Evolutionary conservation across 768 basidiomycete species (phyloP).

Genomic region (Lactifluus echinatus): DNA sequence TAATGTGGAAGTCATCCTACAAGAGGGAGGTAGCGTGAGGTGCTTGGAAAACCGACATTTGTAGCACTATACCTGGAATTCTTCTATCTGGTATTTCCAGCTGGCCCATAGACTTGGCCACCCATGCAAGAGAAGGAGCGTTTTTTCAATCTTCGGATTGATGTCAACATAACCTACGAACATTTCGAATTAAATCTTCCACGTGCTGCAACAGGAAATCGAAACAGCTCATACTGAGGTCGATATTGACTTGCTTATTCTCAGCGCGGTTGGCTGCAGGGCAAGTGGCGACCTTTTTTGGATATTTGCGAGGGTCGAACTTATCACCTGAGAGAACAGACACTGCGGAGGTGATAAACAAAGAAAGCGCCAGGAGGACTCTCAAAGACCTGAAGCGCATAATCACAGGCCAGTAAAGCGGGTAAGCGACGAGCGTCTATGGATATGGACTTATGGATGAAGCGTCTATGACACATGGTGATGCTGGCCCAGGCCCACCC

Average conservation of each 20-base stretch:
- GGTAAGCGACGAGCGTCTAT: too few species aligned
- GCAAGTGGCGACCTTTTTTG: conserved; percentile 15
- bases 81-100: conserved; percentile 64
- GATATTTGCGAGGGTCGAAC: conserved; percentile 14
- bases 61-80: conserved; percentile 63
- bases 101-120: conserved; percentile 74
- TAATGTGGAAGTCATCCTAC: conserved; percentile 51
- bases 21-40: not conserved
- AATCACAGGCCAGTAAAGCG: too few species aligned
- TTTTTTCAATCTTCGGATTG: conserved; percentile 42
- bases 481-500: too few species aligned
- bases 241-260: conserved; percentile 3
- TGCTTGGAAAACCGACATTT: too few species aligned
- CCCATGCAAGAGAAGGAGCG: conserved; percentile 65
- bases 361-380: not conserved
- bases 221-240: conserved; percentile 6
- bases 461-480: too few species aligned
- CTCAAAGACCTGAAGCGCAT: not conserved
- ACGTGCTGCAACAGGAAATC: not conserved
- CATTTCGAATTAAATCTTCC: not conserved
- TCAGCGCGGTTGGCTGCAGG: conserved; percentile 15
- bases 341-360: not conserved
- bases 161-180: conserved; percentile 44
- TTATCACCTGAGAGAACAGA: not conserved
- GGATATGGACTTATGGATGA: too few species aligned